Evolutionary conservation across 805 yeast genomes (phyloP).

Genomic region (Suhomyces pyralidae): DNA sequence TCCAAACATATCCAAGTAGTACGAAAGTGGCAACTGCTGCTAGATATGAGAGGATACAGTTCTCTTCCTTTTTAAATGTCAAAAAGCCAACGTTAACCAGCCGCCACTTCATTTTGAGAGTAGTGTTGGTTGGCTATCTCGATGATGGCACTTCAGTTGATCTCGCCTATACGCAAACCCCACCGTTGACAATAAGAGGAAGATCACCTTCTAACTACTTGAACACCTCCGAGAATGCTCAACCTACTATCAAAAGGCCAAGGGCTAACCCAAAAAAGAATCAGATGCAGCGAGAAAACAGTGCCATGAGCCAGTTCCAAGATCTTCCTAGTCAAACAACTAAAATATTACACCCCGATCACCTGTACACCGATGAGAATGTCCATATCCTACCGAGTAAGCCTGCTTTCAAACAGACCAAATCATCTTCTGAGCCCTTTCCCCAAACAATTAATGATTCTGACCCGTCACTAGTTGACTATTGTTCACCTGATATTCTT

Average conservation of each 20-base stretch:
- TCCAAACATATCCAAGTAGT: slow-evolving; percentile 7
- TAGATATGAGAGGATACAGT: slow-evolving; percentile 24
- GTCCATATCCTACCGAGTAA: neutral
- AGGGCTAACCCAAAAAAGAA: neutral
- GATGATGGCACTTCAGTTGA: slow-evolving; percentile 10
- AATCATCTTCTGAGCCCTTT: neutral
- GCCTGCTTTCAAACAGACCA: neutral
- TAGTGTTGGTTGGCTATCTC: slow-evolving; percentile 14
- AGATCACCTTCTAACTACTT: slow-evolving; percentile 61
- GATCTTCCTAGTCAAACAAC: neutral
- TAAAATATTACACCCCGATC: neutral
- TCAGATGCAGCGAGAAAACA: neutral
- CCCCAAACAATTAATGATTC: neutral
- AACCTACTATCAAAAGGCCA: neutral
- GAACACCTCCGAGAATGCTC: neutral
- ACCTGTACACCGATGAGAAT: neutral
- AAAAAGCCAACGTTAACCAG: slow-evolving; percentile 4
- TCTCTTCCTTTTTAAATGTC: slow-evolving; percentile 8
- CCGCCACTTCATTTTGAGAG: slow-evolving; percentile 15
- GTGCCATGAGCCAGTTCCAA: neutral
- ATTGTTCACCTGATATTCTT: neutral
- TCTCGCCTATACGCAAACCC: slow-evolving; percentile 42
- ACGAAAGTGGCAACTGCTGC: slow-evolving; percentile 13
- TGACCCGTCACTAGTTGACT: neutral
- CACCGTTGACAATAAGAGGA: slow-evolving; percentile 60